phyloP scores from a whole-genome alignment of 208 protist genomes.

The Borovskyia barvae region DNA sequence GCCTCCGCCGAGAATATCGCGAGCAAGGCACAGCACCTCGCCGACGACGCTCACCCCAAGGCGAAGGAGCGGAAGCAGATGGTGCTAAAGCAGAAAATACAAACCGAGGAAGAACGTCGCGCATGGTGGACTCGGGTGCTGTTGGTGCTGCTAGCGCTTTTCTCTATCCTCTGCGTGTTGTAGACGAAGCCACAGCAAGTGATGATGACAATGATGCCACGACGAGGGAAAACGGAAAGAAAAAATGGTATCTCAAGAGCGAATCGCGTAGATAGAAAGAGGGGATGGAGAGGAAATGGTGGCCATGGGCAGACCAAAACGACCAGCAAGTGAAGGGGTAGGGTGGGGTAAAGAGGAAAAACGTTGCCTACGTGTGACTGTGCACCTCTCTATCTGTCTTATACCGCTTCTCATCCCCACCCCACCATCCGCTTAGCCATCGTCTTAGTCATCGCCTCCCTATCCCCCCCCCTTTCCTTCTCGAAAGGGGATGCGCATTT shows the following conservation, averaged over 20 bases:
- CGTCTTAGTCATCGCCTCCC: not conserved
- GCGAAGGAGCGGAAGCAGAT: constrained; percentile 34
- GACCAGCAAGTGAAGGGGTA: too few relatives aligned
- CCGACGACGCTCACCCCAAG: constrained; percentile 44
- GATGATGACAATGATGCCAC: too few relatives aligned
- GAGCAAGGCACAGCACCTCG: constrained; percentile 50
- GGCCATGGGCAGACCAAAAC: too few relatives aligned
- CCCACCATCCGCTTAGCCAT: not conserved
- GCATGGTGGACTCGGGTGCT: constrained; percentile 68
- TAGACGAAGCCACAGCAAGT: too few relatives aligned
- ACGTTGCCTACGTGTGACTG: too few relatives aligned
- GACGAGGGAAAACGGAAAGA: not conserved
- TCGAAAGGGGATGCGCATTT: not conserved
- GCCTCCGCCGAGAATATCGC: constrained; percentile 67
- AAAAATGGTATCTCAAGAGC: too few relatives aligned
- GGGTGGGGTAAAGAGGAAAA: too few relatives aligned
- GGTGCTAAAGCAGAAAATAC: constrained; percentile 21
- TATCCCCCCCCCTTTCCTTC: not conserved
- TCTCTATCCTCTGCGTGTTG: constrained; percentile 66
- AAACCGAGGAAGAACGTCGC: constrained; percentile 40
- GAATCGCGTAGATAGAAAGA: too few relatives aligned
- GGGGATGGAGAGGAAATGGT: too few relatives aligned
- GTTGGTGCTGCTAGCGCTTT: constrained; percentile 58
- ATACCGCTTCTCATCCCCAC: too few relatives aligned
- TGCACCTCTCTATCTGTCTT: too few relatives aligned